A percentile compares a stretch with the other conserved stretches of the same genome.
Evolutionary conservation across 768 basidiomycete genomes (phyloP).

Genomic region (Trichaptum fuscoviolaceum): DNA sequence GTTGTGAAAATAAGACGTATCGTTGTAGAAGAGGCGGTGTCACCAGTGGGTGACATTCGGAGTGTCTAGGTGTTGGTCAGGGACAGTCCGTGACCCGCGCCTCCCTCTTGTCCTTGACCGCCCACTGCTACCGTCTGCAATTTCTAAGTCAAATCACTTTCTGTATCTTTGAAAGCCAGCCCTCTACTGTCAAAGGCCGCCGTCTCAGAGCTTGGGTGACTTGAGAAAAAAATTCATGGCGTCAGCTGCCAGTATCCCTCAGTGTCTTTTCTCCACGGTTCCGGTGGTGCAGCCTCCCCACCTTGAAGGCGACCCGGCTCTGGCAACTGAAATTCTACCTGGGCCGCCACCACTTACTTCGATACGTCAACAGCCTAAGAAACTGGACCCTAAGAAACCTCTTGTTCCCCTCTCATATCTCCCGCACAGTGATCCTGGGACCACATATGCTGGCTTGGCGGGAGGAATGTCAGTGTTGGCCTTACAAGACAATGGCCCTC

Average conservation of each 20-base stretch:
- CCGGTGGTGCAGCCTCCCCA: conserved; percentile 72
- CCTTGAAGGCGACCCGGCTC: conserved; percentile 73
- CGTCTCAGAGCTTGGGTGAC: not conserved
- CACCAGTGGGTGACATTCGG: not conserved
- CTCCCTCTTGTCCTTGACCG: not conserved
- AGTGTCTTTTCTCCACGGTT: conserved; percentile 68
- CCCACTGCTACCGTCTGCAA: not conserved
- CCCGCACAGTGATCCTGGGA: conserved; percentile 79
- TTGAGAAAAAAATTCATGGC: conserved; percentile 40
- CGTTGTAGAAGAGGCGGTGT: not conserved
- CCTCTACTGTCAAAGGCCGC: not conserved
- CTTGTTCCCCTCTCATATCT: conserved; percentile 69
- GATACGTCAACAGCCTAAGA: conserved; percentile 61
- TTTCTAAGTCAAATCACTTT: not conserved
- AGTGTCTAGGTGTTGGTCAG: not conserved
- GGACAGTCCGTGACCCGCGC: not conserved
- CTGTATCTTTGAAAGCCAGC: not conserved
- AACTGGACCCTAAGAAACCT: conserved; percentile 79
- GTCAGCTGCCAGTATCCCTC: conserved; percentile 65
- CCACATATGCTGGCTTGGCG: conserved; percentile 77
- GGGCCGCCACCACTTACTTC: conserved; percentile 75
- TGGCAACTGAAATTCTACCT: conserved; percentile 88
- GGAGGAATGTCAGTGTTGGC: conserved; percentile 39
- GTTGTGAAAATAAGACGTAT: not conserved
- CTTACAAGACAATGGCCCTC: conserved; percentile 60